A percentile compares a stretch with the other conserved stretches of the same genome.
Conservation (phyloP, 2,329 filamentous ascomycete genomes). For the Cadophora gregata region DNA sequence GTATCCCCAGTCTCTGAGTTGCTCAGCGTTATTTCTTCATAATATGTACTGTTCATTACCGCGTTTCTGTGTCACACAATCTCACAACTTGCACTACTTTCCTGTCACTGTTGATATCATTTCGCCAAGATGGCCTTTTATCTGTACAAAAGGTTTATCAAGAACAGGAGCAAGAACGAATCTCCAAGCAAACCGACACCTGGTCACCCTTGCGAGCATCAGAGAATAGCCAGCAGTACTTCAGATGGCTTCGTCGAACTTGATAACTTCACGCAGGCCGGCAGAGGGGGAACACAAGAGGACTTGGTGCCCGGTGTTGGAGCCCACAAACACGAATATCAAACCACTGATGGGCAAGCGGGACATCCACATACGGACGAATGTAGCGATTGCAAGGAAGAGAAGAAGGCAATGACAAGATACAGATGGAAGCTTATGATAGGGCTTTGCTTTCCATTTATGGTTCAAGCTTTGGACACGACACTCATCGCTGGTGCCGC, state of each 20-base stretch:
- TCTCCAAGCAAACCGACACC: conserved; percentile 8
- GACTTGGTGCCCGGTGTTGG: background rate
- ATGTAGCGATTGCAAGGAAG: conserved; percentile 35
- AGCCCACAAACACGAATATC: background rate
- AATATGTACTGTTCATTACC: background rate
- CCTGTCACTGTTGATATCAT: background rate
- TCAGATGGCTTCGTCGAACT: conserved; percentile 20
- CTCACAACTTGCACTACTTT: background rate
- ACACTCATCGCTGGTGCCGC: conserved; percentile 68
- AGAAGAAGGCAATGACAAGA: conserved; percentile 46
- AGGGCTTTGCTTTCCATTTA: conserved; percentile 64
- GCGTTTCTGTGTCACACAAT: background rate
- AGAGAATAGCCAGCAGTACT: conserved; percentile 17
- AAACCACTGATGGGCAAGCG: background rate
- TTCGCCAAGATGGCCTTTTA: conserved; percentile 23
- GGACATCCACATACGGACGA: conserved; percentile 1
- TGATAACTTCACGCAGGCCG: background rate
- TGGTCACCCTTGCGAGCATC: conserved; percentile 26
- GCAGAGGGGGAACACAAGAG: background rate
- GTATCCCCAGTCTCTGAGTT: background rate
- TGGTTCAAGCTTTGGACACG: conserved; percentile 66
- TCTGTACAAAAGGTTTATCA: conserved; percentile 31
- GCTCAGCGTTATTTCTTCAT: background rate
- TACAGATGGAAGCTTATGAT: conserved; percentile 65
- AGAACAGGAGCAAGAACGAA: conserved; percentile 22